Conservation (phyloP, 116 monocot genomes). For the Phalaenopsis hybrid region DNA sequence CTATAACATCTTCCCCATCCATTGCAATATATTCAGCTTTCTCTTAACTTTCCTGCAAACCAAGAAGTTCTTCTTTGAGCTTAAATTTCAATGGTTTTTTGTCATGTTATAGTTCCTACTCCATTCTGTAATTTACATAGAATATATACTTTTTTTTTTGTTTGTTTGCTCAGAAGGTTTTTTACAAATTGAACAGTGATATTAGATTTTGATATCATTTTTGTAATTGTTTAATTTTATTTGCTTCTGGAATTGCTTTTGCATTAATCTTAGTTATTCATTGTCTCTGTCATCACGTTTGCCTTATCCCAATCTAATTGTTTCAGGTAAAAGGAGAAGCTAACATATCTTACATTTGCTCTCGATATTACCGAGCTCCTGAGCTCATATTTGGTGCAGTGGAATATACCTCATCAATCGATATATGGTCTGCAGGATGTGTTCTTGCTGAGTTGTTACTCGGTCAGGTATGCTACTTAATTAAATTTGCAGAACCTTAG, state of each 20-base stretch:
- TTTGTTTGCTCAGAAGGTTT: background rate
- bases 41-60: background rate
- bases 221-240: background rate
- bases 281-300: background rate
- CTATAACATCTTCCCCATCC: background rate
- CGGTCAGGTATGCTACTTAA: constrained; percentile 43
- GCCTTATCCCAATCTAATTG: constrained; percentile 1
- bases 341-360: constrained; percentile 87
- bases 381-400: constrained; percentile 92
- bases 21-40: background rate
- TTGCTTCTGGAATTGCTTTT: background rate
- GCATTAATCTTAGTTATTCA: background rate
- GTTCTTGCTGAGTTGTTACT: constrained; percentile 82
- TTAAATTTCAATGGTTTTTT: background rate
- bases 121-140: background rate
- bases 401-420: constrained; percentile 79
- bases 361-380: constrained; percentile 85
- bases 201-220: background rate
- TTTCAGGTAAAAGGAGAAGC: constrained; percentile 73
- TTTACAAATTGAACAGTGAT: background rate
- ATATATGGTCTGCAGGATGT: constrained; percentile 92
- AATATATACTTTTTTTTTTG: background rate
- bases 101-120: background rate
- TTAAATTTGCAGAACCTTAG: background rate
- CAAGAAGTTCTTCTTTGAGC: background rate